A percentile compares a stretch with the other conserved stretches of the same genome.
phyloP scores from a whole-genome alignment of 2,329 filamentous ascomycete genomes.

The Sporothrix pallida region DNA sequence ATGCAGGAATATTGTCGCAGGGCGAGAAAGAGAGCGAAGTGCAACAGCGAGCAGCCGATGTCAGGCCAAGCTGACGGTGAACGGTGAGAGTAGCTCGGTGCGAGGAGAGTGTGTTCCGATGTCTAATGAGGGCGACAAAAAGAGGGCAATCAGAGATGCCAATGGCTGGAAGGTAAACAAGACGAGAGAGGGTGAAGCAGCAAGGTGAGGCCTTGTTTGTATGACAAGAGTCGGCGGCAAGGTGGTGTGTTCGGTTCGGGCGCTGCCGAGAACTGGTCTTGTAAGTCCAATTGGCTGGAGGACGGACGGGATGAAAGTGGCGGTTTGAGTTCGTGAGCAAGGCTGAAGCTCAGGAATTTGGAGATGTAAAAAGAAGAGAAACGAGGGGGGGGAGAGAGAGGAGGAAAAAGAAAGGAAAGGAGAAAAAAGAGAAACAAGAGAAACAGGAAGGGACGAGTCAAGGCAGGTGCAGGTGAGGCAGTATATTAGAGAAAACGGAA shows the following conservation, averaged over 20 bases:
- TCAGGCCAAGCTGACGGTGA: slow-evolving; percentile 6
- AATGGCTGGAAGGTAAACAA: neutral
- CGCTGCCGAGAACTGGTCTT: neutral
- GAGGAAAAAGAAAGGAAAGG: neutral
- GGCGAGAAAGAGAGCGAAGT: neutral
- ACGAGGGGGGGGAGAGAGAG: neutral
- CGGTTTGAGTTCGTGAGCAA: slow-evolving; percentile 4
- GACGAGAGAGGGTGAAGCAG: neutral
- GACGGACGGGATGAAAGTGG: neutral
- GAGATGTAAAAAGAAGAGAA: neutral
- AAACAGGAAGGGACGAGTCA: neutral
- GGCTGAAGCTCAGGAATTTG: slow-evolving; percentile 10
- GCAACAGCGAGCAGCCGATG: slow-evolving; percentile 13
- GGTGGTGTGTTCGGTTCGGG: neutral
- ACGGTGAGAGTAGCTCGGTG: neutral
- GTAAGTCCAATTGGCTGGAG: neutral
- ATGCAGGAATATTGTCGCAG: neutral
- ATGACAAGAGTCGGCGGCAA: neutral
- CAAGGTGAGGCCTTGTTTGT: slow-evolving; percentile 7
- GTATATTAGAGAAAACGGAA: slow-evolving; percentile 12
- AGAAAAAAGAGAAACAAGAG: neutral
- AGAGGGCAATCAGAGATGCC: neutral
- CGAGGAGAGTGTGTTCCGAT: neutral
- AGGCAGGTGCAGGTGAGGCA: slow-evolving; percentile 4
- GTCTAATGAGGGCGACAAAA: neutral